These are phyloP conservation scores for Themeda triandra DNA, from an alignment of 176 grass and related monocot genomes.

Conservation along the genomic window DNA sequence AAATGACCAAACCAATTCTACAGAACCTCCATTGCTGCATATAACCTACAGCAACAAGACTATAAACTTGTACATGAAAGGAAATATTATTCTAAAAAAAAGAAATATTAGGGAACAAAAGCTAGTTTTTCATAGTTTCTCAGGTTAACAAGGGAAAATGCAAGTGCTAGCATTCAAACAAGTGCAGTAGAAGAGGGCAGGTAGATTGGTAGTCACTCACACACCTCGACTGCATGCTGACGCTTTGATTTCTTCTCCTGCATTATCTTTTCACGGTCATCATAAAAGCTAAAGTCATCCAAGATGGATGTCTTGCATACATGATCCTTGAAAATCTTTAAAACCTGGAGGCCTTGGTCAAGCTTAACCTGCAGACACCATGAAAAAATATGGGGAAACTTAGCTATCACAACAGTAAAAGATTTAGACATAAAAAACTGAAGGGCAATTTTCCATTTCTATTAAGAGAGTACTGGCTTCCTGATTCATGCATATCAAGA, in stretches of 20 bases:
- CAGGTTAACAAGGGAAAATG: background rate
- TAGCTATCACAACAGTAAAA: background rate
- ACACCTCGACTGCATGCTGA: constrained; percentile 47
- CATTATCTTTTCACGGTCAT: constrained; percentile 76
- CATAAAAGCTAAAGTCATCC: constrained; percentile 81
- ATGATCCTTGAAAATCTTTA: constrained; percentile 84
- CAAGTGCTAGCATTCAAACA: background rate
- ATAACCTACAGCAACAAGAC: background rate
- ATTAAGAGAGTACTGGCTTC: background rate
- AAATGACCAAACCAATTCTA: background rate
- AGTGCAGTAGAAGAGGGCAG: background rate
- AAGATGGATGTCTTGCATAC: constrained; percentile 68
- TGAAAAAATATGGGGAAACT: constrained; percentile 1
- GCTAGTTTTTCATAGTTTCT: background rate
- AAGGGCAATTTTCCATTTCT: background rate
- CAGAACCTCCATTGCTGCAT: background rate
- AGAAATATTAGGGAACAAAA: background rate
- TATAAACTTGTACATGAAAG: background rate
- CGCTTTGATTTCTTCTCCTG: constrained; percentile 60
- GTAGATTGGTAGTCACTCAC: constrained; percentile 3
- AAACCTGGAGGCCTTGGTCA: constrained; percentile 70
- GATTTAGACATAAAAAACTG: background rate
- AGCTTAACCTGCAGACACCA: constrained; percentile 67
- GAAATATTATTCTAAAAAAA: no score
- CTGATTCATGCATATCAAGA: background rate